A percentile compares a stretch with the other conserved stretches of the same genome.
phyloP scores from a whole-genome alignment of 441 rosid species.

The Mallotus japonicus region DNA sequence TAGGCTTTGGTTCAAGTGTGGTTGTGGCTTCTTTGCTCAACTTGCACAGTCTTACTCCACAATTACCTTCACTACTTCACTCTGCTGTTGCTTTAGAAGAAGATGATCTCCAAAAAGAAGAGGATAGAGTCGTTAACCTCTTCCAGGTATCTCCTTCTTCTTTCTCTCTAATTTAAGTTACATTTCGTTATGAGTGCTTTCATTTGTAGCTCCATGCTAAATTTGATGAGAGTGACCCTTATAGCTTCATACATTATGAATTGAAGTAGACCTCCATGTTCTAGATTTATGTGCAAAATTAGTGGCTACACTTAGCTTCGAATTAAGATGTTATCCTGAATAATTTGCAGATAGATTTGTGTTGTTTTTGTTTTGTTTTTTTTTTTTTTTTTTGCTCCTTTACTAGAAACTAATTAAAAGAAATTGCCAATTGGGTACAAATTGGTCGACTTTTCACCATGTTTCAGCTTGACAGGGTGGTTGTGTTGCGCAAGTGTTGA shows the following conservation, averaged over 20 bases:
- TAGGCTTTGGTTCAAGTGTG: conserved; percentile 41
- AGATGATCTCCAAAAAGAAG: conserved; percentile 68
- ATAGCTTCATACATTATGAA: too few relatives aligned
- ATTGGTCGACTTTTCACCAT: too few relatives aligned
- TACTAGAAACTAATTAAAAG: neutral
- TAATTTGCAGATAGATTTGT: too few relatives aligned
- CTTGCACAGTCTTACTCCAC: conserved; percentile 24
- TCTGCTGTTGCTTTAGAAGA: conserved; percentile 48
- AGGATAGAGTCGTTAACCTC: conserved; percentile 61
- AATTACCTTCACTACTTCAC: conserved; percentile 19
- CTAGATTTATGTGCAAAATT: too few relatives aligned
- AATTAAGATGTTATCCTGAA: too few relatives aligned
- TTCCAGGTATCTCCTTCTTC: conserved; percentile 53
- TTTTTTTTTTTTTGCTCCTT: too few relatives aligned
- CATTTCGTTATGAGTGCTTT: neutral
- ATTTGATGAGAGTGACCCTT: too few relatives aligned
- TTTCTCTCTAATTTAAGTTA: neutral
- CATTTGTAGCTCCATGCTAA: too few relatives aligned
- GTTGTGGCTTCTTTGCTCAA: conserved; percentile 40
- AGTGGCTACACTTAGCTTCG: too few relatives aligned
- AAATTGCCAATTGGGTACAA: neutral
- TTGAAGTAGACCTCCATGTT: too few relatives aligned
- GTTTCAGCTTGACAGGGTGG: neutral
- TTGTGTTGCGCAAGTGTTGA: too few relatives aligned
- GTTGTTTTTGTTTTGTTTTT: too few relatives aligned